A percentile compares a stretch with the other conserved stretches of the same genome.
Evolutionary conservation across 106 monocot genomes (phyloP).

Genomic region (Hemerocallis citrina): DNA sequence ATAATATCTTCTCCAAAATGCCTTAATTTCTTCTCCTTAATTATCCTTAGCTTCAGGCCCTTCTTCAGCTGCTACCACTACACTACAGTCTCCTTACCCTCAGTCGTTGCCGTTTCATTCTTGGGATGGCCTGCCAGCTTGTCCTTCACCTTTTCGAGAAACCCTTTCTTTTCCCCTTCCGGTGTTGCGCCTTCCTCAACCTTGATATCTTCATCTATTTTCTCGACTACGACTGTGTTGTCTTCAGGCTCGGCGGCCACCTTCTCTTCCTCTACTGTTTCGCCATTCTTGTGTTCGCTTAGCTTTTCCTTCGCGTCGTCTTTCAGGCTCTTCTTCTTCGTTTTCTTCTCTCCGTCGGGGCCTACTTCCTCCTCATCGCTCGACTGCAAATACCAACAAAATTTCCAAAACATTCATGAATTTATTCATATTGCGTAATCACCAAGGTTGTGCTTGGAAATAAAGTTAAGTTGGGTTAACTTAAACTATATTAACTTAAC

Average conservation of each 20-base stretch:
- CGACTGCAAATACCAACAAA: too few species aligned
- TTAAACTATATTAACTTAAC: too few species aligned
- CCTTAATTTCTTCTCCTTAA: too few species aligned
- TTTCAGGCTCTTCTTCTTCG: slow-evolving; percentile 51
- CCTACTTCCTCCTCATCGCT: slow-evolving; percentile 59
- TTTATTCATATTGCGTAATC: too few species aligned
- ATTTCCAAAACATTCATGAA: too few species aligned
- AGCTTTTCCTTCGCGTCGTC: slow-evolving; percentile 39
- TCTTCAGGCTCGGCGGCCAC: slow-evolving; percentile 10
- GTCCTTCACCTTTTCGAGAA: slow-evolving; percentile 70
- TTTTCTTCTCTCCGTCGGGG: slow-evolving; percentile 27
- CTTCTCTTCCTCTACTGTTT: slow-evolving; percentile 14
- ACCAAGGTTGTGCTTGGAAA: too few species aligned
- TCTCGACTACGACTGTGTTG: slow-evolving; percentile 17
- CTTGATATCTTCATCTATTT: background rate
- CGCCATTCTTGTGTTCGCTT: too few species aligned
- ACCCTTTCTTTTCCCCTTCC: slow-evolving; percentile 62
- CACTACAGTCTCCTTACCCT: too few species aligned
- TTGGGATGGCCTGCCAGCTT: slow-evolving; percentile 54
- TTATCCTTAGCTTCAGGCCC: too few species aligned
- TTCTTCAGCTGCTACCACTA: too few species aligned
- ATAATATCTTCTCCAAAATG: too few species aligned
- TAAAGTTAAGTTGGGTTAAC: too few species aligned
- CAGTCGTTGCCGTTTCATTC: background rate
- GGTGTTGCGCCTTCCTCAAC: background rate